Conservation (phyloP, 2,329 filamentous ascomycete genomes). For the Lasiodiplodia sp. region DNA sequence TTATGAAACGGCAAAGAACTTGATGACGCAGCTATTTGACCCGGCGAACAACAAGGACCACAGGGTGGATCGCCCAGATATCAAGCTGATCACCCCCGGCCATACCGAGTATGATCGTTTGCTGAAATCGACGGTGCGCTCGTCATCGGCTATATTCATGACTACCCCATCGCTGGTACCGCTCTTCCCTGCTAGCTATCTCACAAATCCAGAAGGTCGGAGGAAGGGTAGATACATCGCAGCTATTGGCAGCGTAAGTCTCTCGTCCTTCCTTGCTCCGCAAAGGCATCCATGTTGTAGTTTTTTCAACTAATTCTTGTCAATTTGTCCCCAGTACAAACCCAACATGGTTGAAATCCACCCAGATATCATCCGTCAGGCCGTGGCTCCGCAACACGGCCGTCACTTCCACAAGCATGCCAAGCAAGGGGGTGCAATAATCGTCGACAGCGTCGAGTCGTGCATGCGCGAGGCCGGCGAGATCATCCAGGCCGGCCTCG, state of each 20-base stretch:
- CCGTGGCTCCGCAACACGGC: conserved; percentile 60
- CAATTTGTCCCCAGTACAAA: conserved; percentile 54
- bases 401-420: conserved; percentile 72
- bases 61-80: conserved; percentile 57
- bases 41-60: conserved; percentile 43
- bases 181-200: conserved; percentile 75
- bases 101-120: conserved; percentile 75
- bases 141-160: conserved; percentile 84
- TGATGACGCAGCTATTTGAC: conserved; percentile 64
- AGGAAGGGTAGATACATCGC: conserved; percentile 75
- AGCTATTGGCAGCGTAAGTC: conserved; percentile 66
- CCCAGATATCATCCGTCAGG: conserved; percentile 73
- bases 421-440: conserved; percentile 64
- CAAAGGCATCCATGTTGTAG: no score
- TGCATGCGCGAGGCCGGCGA: conserved; percentile 87
- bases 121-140: conserved; percentile 73
- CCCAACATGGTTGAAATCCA: conserved; percentile 84
- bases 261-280: no score
- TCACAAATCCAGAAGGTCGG: conserved; percentile 75
- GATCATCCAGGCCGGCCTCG: conserved; percentile 78
- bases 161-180: conserved; percentile 79
- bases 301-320: background rate
- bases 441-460: conserved; percentile 75
- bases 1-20: conserved; percentile 64
- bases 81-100: conserved; percentile 71